phyloP scores from a whole-genome alignment of 371 early-diverging fungal species.

The Apophysomyces variabilis region DNA sequence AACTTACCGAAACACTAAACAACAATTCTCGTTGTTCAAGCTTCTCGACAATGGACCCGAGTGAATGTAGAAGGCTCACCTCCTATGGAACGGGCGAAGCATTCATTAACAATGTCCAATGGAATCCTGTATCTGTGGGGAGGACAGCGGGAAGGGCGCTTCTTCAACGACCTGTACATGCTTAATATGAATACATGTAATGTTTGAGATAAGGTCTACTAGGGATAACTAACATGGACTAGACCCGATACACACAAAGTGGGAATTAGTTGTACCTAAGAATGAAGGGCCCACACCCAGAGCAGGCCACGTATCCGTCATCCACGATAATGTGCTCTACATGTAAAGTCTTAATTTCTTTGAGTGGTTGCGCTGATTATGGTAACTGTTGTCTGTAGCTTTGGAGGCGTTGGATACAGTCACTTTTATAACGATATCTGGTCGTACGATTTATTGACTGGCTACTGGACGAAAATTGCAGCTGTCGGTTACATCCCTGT shows the following conservation, averaged over 20 bases:
- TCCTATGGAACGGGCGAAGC: conserved; percentile 71
- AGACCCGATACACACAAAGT: conserved; percentile 46
- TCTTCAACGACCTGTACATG: conserved; percentile 68
- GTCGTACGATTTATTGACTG: conserved; percentile 63
- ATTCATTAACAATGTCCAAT: conserved; percentile 65
- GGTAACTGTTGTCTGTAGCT: conserved; percentile 43
- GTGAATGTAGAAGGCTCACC: conserved; percentile 58
- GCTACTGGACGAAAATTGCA: conserved; percentile 64
- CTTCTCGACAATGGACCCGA: conserved; percentile 54
- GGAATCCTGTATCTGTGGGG: conserved; percentile 76
- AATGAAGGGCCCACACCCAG: conserved; percentile 61
- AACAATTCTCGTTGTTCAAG: no score
- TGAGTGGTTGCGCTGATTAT: no score
- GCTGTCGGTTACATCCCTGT: conserved; percentile 72
- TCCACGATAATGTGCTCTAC: conserved; percentile 61
- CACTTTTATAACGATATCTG: conserved; percentile 77
- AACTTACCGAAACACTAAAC: no score
- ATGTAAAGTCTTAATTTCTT: conserved; percentile 47
- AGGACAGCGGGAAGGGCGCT: conserved; percentile 69
- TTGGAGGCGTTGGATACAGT: conserved; percentile 76
- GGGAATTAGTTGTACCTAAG: conserved; percentile 54
- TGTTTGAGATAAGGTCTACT: conserved; percentile 12
- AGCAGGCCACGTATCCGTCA: conserved; percentile 64
- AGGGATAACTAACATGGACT: neutral
- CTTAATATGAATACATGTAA: conserved; percentile 70